phyloP scores from a whole-genome alignment of 202 grass and related monocot genomes.

The Elaeis oleifera region DNA sequence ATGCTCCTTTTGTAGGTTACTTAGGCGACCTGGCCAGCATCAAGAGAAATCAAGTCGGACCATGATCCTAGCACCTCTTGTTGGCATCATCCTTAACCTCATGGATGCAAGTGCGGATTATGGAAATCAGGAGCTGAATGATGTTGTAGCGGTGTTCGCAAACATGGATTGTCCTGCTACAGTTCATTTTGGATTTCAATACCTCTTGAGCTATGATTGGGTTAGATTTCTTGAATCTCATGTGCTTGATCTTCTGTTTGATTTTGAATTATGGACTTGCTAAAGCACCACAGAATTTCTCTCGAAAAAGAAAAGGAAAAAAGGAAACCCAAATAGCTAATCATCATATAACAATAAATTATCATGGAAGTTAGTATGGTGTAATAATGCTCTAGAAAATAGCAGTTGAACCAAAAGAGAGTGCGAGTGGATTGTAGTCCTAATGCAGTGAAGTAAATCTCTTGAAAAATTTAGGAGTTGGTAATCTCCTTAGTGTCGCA shows the following conservation, averaged over 20 bases:
- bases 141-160: slow-evolving; percentile 59
- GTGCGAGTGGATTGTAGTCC: too few species aligned
- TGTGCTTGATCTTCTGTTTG: background rate
- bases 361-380: slow-evolving; percentile 1
- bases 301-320: too few species aligned
- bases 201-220: slow-evolving; percentile 80
- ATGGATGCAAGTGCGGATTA: slow-evolving; percentile 44
- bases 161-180: slow-evolving; percentile 81
- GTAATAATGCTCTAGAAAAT: background rate
- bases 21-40: slow-evolving; percentile 49
- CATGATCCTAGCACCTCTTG: slow-evolving; percentile 80
- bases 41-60: slow-evolving; percentile 74
- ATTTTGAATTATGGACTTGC: background rate
- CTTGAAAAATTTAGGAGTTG: too few species aligned
- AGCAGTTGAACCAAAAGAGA: background rate
- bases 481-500: too few species aligned
- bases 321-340: too few species aligned
- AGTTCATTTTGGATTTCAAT: slow-evolving; percentile 65
- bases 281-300: too few species aligned
- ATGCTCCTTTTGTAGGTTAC: slow-evolving; percentile 39
- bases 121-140: slow-evolving; percentile 44
- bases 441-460: too few species aligned
- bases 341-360: background rate
- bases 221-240: slow-evolving; percentile 32
- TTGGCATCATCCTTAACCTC: slow-evolving; percentile 71